These are phyloP conservation scores for Dipodascus albidus DNA, from an alignment of 805 yeast genomes.

Conservation along the genomic window DNA sequence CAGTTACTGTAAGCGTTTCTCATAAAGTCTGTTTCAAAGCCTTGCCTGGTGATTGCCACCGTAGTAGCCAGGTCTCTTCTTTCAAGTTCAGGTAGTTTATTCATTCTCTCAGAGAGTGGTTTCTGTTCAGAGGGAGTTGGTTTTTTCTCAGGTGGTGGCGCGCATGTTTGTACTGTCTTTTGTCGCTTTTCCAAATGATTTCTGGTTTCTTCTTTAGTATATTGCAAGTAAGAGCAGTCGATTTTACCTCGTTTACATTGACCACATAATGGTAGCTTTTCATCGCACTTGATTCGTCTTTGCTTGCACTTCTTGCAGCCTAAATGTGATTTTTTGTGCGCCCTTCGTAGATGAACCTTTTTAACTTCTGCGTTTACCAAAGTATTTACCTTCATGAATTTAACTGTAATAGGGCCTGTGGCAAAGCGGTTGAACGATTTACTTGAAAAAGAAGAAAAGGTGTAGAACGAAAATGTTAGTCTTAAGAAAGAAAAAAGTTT, in stretches of 20 bases:
- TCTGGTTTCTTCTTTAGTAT: slow-evolving; percentile 36
- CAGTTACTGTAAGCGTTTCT: slow-evolving; percentile 15
- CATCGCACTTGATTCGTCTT: slow-evolving; percentile 57
- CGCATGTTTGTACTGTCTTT: slow-evolving; percentile 6
- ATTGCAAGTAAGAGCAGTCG: slow-evolving; percentile 36
- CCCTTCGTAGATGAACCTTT: slow-evolving; percentile 36
- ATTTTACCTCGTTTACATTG: slow-evolving; percentile 41
- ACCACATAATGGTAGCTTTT: slow-evolving; percentile 44
- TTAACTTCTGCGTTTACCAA: background rate
- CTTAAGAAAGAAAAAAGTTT: background rate
- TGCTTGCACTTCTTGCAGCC: slow-evolving; percentile 66
- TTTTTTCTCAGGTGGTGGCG: slow-evolving; percentile 1
- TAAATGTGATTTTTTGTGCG: slow-evolving; percentile 56
- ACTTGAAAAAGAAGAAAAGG: background rate
- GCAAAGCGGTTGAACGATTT: background rate
- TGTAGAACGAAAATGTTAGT: background rate
- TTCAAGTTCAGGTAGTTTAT: slow-evolving; percentile 5
- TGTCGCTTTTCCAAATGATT: slow-evolving; percentile 13
- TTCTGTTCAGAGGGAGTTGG: background rate
- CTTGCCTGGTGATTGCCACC: background rate
- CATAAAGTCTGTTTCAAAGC: background rate
- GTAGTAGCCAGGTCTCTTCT: slow-evolving; percentile 4
- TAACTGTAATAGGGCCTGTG: too few species aligned
- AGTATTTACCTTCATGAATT: background rate
- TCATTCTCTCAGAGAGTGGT: slow-evolving; percentile 6